A percentile compares a stretch with the other conserved stretches of the same genome.
These are phyloP conservation scores for Rheum nobile DNA, from an alignment of 148 eudicot species.

Conservation along the genomic window DNA sequence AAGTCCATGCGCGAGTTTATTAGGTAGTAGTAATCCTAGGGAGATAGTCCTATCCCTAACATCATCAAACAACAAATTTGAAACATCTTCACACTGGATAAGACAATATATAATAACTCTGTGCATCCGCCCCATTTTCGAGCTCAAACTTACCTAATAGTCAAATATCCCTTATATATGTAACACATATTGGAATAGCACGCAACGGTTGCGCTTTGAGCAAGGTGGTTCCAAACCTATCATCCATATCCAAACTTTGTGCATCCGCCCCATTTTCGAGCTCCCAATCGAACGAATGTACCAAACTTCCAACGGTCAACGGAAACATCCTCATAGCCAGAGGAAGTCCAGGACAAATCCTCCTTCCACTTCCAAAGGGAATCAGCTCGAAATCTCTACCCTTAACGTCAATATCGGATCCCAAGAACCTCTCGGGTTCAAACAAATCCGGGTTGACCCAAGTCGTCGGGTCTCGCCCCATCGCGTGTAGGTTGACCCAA, in stretches of 20 bases:
- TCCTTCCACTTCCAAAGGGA: slow-evolving; percentile 9
- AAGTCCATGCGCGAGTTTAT: no score
- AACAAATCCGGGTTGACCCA: slow-evolving; percentile 1
- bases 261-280: neutral
- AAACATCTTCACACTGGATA: no score
- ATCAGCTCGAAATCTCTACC: slow-evolving; percentile 10
- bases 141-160: no score
- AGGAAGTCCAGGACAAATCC: slow-evolving; percentile 11
- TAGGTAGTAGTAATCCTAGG: no score
- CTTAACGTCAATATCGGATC: slow-evolving; percentile 3
- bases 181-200: neutral
- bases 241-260: neutral
- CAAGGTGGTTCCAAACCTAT: neutral
- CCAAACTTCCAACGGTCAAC: slow-evolving; percentile 5
- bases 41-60: no score
- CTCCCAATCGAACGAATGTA: slow-evolving; percentile 12
- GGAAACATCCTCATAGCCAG: slow-evolving; percentile 6
- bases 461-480: slow-evolving; percentile 6
- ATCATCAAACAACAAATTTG: no score
- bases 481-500: neutral
- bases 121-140: no score
- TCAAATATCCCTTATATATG: no score
- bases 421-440: slow-evolving; percentile 9
- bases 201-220: neutral
- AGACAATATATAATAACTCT: no score